phyloP scores from a whole-genome alignment of 768 basidiomycete genomes.

The Boletus tomentosulus region DNA sequence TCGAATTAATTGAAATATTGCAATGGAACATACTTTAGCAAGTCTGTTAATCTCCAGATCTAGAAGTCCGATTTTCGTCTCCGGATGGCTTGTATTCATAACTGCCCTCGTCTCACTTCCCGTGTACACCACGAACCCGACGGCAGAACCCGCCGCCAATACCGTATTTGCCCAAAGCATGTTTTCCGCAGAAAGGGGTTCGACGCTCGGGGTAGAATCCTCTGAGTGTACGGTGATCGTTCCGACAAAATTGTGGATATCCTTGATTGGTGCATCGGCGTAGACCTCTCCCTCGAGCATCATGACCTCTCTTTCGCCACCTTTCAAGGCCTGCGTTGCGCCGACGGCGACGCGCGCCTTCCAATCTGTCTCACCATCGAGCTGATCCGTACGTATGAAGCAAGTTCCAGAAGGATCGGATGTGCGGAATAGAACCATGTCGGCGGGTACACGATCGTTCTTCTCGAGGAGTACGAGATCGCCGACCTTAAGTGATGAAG shows the following conservation, averaged over 20 bases:
- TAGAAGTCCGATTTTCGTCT: constrained; percentile 87
- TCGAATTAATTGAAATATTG: neutral
- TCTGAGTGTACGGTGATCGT: constrained; percentile 73
- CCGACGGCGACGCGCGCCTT: constrained; percentile 85
- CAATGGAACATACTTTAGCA: constrained; percentile 65
- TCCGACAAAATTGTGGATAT: constrained; percentile 93
- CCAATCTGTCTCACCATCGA: constrained; percentile 99
- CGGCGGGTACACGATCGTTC: constrained; percentile 95
- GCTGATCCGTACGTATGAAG: constrained; percentile 95
- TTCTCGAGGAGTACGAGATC: constrained; percentile 91
- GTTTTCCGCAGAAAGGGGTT: constrained; percentile 93
- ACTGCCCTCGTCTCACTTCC: constrained; percentile 94
- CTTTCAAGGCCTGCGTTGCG: constrained; percentile 18
- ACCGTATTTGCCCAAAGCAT: constrained; percentile 98
- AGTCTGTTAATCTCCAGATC: constrained; percentile 94
- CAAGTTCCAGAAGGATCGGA: constrained; percentile 89
- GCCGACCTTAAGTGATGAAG: constrained; percentile 84
- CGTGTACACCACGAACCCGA: constrained; percentile 93
- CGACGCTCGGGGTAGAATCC: constrained; percentile 45
- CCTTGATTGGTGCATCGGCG: constrained; percentile 94
- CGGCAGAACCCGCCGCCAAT: constrained; percentile 87
- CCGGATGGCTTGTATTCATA: constrained; percentile 97
- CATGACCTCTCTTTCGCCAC: constrained; percentile 47
- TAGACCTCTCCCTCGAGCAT: constrained; percentile 84
- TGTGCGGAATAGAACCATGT: constrained; percentile 85